These are phyloP conservation scores for Termitomyces sp. DNA, from an alignment of 768 basidiomycete species.

Conservation along the genomic window DNA sequence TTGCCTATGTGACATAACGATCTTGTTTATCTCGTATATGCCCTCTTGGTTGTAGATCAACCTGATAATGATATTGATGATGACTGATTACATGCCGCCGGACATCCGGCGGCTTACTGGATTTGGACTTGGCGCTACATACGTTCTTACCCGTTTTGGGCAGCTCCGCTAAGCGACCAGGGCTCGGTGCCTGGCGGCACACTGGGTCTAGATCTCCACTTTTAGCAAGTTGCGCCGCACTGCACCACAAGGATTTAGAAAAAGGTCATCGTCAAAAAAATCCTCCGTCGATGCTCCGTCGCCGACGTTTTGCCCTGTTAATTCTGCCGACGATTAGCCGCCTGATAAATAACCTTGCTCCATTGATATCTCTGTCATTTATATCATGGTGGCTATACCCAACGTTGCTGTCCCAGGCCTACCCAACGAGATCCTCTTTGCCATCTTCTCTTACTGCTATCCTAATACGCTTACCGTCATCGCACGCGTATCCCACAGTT, in stretches of 20 bases:
- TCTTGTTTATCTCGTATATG: too few species aligned
- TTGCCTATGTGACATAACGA: too few species aligned
- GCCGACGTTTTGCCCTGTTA: conserved; percentile 26
- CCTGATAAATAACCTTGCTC: conserved; percentile 21
- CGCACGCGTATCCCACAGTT: conserved; percentile 39
- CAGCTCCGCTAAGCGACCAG: not conserved
- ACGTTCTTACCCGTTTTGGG: not conserved
- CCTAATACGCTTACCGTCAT: conserved; percentile 31
- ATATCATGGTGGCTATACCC: not conserved
- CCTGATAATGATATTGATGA: too few species aligned
- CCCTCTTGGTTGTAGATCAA: too few species aligned
- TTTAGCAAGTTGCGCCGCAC: not conserved
- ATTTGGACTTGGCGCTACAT: too few species aligned
- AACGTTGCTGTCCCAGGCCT: conserved; percentile 15
- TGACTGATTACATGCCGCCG: too few species aligned
- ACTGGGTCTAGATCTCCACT: not conserved
- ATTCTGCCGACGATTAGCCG: conserved; percentile 31
- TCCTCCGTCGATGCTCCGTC: conserved; percentile 34
- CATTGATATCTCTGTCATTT: not conserved
- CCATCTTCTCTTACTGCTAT: conserved; percentile 38
- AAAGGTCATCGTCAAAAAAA: not conserved
- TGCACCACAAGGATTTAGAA: not conserved
- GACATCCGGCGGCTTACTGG: too few species aligned
- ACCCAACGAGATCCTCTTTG: conserved; percentile 51
- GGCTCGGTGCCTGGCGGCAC: not conserved